A percentile compares a stretch with the other conserved stretches of the same genome.
phyloP scores from a whole-genome alignment of 306 rosid species.

The Pyrus bretschneideri region DNA sequence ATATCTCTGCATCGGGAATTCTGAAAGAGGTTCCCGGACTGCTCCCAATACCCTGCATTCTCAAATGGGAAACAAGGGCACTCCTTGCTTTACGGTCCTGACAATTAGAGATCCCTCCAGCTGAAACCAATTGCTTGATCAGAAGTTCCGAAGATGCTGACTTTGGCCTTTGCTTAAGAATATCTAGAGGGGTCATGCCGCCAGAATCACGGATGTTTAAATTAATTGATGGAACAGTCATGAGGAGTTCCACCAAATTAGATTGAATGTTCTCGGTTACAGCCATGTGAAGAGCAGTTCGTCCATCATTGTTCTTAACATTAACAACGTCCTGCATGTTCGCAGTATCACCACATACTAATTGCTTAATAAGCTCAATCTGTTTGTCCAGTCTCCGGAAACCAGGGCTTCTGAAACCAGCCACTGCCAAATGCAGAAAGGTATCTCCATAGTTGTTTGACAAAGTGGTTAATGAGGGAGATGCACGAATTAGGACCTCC shows the following conservation, averaged over 20 bases:
- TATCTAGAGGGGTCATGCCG: constrained; percentile 82
- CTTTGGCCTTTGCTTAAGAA: constrained; percentile 46
- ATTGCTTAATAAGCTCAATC: constrained; percentile 52
- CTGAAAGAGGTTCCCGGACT: constrained; percentile 89
- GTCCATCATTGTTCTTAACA: constrained; percentile 67
- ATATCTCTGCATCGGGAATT: constrained; percentile 88
- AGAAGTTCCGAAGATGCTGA: constrained; percentile 67
- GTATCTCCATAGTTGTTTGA: constrained; percentile 73
- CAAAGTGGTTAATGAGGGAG: constrained; percentile 40
- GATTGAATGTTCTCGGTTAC: constrained; percentile 47
- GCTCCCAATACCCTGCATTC: constrained; percentile 48
- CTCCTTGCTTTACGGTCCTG: constrained; percentile 36
- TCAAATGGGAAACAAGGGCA: constrained; percentile 54
- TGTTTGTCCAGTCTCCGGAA: constrained; percentile 73
- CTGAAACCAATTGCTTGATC: constrained; percentile 57
- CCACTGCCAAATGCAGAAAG: constrained; percentile 75
- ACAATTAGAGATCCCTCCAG: constrained; percentile 58
- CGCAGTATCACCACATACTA: constrained; percentile 34
- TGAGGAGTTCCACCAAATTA: constrained; percentile 62
- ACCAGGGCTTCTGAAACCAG: constrained; percentile 85
- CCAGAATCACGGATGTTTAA: constrained; percentile 51
- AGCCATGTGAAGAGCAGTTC: constrained; percentile 76
- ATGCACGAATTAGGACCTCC: constrained; percentile 43
- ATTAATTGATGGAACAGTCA: constrained; percentile 56
- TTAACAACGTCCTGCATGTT: constrained; percentile 44